These are phyloP conservation scores for Marchantia paleacea DNA, from an alignment of 225 moss, liverwort and hornwort species.

Conservation along the genomic window DNA sequence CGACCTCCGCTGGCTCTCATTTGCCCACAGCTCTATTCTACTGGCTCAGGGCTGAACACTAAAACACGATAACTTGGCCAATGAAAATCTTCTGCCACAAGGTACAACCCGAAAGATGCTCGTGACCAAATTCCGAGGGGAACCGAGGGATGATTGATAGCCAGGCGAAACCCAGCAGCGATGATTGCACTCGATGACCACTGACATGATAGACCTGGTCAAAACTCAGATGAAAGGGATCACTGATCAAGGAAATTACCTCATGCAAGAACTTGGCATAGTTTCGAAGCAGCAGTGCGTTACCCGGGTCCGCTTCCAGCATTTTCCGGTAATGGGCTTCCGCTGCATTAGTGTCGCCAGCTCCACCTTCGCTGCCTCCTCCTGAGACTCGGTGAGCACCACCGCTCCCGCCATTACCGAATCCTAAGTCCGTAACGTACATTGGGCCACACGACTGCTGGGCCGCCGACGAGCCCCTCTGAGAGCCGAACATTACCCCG, in stretches of 20 bases:
- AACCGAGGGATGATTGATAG: no score
- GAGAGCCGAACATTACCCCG: background rate
- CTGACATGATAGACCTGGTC: no score
- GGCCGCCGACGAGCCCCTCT: background rate
- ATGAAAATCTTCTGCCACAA: no score
- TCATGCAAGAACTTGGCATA: slow-evolving; percentile 43
- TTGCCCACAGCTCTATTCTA: no score
- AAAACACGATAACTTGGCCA: no score
- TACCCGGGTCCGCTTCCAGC: slow-evolving; percentile 35
- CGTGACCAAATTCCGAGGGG: no score
- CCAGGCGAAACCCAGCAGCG: no score
- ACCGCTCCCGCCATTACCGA: slow-evolving; percentile 30
- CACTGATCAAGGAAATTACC: slow-evolving; percentile 10
- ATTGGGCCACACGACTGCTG: slow-evolving; percentile 20
- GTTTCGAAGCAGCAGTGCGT: slow-evolving; percentile 38
- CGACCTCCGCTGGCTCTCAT: no score
- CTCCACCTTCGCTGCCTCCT: slow-evolving; percentile 30
- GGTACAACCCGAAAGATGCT: no score
- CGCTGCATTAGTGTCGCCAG: slow-evolving; percentile 22
- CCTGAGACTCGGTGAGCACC: slow-evolving; percentile 8
- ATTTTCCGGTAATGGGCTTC: slow-evolving; percentile 38
- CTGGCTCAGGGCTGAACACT: no score
- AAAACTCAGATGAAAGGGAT: no score
- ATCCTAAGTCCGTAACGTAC: slow-evolving; percentile 29
- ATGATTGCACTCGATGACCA: no score